Conservation (phyloP, 148 eudicot genomes). For the Heliosperma pusillum region DNA sequence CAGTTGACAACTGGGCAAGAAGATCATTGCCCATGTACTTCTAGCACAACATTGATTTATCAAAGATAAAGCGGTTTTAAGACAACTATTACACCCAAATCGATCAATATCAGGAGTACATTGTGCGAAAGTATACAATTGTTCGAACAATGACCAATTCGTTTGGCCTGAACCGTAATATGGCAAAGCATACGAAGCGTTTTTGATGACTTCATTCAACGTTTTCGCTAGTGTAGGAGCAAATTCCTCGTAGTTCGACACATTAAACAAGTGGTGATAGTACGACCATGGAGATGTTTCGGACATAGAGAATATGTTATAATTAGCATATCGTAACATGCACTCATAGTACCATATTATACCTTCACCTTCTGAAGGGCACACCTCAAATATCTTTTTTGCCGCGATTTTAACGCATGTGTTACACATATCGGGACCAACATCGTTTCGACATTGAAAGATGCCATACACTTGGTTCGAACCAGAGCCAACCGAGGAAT, state of each 20-base stretch:
- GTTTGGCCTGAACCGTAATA: neutral
- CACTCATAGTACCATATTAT: slow-evolving; percentile 17
- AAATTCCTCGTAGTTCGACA: neutral
- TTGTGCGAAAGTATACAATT: neutral
- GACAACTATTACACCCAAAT: too few species aligned
- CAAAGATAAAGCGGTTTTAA: too few species aligned
- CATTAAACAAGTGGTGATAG: neutral
- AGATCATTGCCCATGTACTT: too few species aligned
- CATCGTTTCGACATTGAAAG: slow-evolving; percentile 8
- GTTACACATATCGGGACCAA: neutral
- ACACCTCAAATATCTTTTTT: neutral
- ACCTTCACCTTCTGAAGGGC: slow-evolving; percentile 4
- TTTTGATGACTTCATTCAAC: neutral
- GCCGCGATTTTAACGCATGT: neutral
- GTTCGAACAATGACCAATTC: neutral
- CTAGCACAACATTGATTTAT: too few species aligned
- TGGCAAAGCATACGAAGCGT: neutral
- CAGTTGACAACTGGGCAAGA: too few species aligned
- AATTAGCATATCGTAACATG: slow-evolving; percentile 14
- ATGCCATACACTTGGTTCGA: slow-evolving; percentile 8
- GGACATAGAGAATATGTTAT: neutral
- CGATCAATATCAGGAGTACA: slow-evolving; percentile 6
- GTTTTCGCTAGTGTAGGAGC: neutral
- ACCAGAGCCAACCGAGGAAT: neutral
- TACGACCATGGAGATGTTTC: neutral